Evolutionary conservation across 2,329 filamentous ascomycete species (phyloP), one percentile per base, ranked within the genome.

Genomic region (Fusarium solani-melongenae): DNA sequence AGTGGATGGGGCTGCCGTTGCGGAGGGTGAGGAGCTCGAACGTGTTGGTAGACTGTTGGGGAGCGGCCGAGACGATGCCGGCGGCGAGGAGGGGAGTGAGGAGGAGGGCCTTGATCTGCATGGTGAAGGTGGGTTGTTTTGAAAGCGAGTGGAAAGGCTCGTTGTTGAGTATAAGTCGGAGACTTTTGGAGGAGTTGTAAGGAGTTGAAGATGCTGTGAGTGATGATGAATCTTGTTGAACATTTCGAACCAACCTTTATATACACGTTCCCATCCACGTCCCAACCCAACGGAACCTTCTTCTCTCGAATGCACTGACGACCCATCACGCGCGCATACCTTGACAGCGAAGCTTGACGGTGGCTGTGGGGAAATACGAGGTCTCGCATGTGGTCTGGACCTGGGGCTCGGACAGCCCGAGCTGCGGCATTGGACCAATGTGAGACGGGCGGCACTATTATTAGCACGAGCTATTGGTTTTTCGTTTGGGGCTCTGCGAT

Each of bases 11-110:
- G 63, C 82, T 86, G 73, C 82, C 86, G 34, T 88, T 87, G 68
- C 84, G 84, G 64, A 90, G 84, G 66, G 87, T 80, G 77, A 89
- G 81, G 65, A 90, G 67, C 72, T 82, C 80, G 77, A 91, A 91
- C 62, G 80, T 78, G 55, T 81, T 79, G 44, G 76, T 51, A 27
- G 46, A 69, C 39, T 74, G 68, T 36, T 60, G 67, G 63, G 79
- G 76, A 27, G 74, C 72, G 58, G 79, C 79, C n/a, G 78, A 60
- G 69, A 74, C 76, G 64, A 80, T 62, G 73, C 78, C 77, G 24
- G 75, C 72, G 59, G 77, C 72, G 57, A 76, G 49, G 70, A 78
- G 72, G 64, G 76, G 72, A 64, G 74, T 71, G 51, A 79, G 44
- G 69, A 76, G 67, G 64, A 77, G 33, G 31, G 74, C 29, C 69